phyloP scores from a whole-genome alignment of 345 rosid genomes.

The Hypericum androsaemum region DNA sequence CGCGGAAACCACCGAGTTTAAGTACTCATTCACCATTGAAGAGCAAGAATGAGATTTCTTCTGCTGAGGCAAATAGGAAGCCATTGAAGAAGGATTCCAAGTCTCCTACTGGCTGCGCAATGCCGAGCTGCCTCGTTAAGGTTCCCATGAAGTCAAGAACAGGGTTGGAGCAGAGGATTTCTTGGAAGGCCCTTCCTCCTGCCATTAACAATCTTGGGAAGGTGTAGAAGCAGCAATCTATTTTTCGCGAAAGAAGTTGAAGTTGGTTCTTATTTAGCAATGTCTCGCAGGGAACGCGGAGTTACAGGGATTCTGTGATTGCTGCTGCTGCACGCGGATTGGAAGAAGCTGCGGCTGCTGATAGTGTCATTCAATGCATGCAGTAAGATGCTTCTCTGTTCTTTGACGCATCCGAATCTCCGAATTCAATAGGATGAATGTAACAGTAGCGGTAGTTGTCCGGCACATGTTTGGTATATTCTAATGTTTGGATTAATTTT shows the following conservation, averaged over 20 bases:
- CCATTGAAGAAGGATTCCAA: slow-evolving; percentile 16
- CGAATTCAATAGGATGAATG: too few species aligned
- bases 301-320: slow-evolving; percentile 24
- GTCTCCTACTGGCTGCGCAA: slow-evolving; percentile 13
- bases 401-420: neutral
- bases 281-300: slow-evolving; percentile 27
- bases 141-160: slow-evolving; percentile 22
- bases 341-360: slow-evolving; percentile 36
- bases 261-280: slow-evolving; percentile 6
- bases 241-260: neutral
- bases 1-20: slow-evolving; percentile 14
- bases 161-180: slow-evolving; percentile 24
- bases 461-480: too few species aligned
- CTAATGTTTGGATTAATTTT: neutral
- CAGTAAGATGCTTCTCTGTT: slow-evolving; percentile 20
- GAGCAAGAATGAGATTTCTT: slow-evolving; percentile 13
- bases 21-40: slow-evolving; percentile 17
- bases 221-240: slow-evolving; percentile 14
- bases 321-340: slow-evolving; percentile 25
- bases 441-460: too few species aligned
- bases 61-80: slow-evolving; percentile 12
- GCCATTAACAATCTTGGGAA: slow-evolving; percentile 30
- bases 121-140: slow-evolving; percentile 18
- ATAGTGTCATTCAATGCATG: slow-evolving; percentile 26
- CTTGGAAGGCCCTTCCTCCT: slow-evolving; percentile 28